Conservation (phyloP, 2,329 filamentous ascomycete species). For the Clathrospora elynae region DNA sequence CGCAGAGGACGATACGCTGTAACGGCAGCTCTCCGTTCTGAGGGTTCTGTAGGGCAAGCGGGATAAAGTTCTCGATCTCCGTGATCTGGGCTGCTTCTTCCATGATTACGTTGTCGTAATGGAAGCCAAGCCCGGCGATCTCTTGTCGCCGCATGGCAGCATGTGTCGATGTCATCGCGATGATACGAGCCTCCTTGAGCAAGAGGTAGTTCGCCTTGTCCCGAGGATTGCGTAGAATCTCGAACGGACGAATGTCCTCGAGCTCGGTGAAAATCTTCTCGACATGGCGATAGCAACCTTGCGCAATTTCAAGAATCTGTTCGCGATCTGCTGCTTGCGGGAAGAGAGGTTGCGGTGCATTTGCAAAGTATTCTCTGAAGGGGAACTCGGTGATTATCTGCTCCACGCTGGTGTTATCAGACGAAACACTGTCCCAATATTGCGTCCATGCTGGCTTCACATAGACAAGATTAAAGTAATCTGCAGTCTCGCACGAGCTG, state of each 20-base stretch:
- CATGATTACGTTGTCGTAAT: constrained; percentile 97
- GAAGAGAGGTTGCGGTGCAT: constrained; percentile 86
- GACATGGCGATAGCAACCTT: constrained; percentile 87
- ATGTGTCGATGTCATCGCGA: constrained; percentile 98
- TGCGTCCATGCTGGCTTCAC: constrained; percentile 85
- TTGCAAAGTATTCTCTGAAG: constrained; percentile 84
- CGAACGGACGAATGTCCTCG: constrained; percentile 91
- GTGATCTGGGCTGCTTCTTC: constrained; percentile 98
- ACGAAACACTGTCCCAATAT: constrained; percentile 71
- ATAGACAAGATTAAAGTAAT: constrained; percentile 94
- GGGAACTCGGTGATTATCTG: constrained; percentile 78
- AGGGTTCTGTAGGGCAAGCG: constrained; percentile 86
- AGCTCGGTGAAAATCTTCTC: constrained; percentile 89
- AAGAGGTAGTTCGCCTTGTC: constrained; percentile 97
- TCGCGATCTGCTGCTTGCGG: constrained; percentile 68
- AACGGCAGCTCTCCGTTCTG: constrained; percentile 73
- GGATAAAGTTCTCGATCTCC: constrained; percentile 96
- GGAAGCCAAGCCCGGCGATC: constrained; percentile 89
- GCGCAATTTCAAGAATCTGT: constrained; percentile 72
- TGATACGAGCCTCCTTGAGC: constrained; percentile 92
- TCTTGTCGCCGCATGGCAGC: constrained; percentile 92
- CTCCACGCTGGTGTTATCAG: constrained; percentile 61
- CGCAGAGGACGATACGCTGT: constrained; percentile 88
- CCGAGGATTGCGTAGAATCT: constrained; percentile 83
- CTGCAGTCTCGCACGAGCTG: constrained; percentile 93